Evolutionary conservation across 352 stramenopile genomes (phyloP).

Genomic region (Saprolegnia diclina): DNA sequence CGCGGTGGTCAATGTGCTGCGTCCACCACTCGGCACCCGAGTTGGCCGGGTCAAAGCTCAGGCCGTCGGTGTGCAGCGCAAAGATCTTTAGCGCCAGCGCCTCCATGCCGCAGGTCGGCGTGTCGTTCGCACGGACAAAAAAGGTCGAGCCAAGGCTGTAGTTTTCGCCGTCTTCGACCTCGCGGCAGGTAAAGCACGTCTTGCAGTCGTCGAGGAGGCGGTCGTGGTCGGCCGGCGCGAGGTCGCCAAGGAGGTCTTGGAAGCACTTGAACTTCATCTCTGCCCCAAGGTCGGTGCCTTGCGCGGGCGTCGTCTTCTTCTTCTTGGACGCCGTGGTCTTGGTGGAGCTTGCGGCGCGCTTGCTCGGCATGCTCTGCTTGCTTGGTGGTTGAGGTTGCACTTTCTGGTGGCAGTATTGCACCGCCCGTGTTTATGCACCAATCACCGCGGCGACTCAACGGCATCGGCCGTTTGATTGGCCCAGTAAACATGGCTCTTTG

Average conservation of each 20-base stretch:
- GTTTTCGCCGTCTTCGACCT: constrained; percentile 43
- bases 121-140: constrained; percentile 45
- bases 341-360: not conserved
- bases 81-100: constrained; percentile 71
- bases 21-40: constrained; percentile 87
- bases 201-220: constrained; percentile 38
- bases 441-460: constrained; percentile 6
- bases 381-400: not conserved
- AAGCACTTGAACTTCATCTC: constrained; percentile 26
- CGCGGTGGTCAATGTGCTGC: constrained; percentile 62
- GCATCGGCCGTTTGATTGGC: not conserved
- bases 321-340: not conserved
- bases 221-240: not conserved
- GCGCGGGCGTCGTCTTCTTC: not conserved
- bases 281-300: not conserved
- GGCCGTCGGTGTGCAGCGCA: constrained; percentile 51
- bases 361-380: not conserved
- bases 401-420: too few relatives aligned
- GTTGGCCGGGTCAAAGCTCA: constrained; percentile 41
- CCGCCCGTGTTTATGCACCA: not conserved
- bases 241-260: constrained; percentile 1
- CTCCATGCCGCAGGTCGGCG: constrained; percentile 59
- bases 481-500: not conserved
- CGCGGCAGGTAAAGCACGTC: constrained; percentile 41
- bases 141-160: constrained; percentile 56